Conservation (phyloP, 2,329 filamentous ascomycete species). For the Alternaria ventricosa region DNA sequence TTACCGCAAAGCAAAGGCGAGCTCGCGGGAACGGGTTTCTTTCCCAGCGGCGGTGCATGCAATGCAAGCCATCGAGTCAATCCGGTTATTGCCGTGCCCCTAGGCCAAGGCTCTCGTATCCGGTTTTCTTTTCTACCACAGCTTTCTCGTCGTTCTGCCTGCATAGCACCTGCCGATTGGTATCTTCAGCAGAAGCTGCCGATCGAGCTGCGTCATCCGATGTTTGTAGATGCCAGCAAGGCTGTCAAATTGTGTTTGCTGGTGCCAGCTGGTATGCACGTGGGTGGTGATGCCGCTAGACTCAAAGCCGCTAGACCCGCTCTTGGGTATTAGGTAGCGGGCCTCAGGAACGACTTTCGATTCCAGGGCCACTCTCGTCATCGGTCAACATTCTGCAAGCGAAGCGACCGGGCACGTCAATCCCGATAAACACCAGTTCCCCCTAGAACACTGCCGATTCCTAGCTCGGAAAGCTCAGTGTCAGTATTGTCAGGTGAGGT, state of each 20-base stretch:
- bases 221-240: neutral
- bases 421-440: slow-evolving; percentile 26
- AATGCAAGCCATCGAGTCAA: slow-evolving; percentile 1
- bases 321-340: slow-evolving; percentile 11
- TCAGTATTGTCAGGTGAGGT: neutral
- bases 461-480: neutral
- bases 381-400: slow-evolving; percentile 24
- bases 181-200: neutral
- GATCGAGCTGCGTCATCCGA: neutral
- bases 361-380: slow-evolving; percentile 16
- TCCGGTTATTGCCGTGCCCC: neutral
- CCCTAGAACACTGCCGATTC: neutral
- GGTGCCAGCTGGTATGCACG: neutral
- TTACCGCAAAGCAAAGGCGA: slow-evolving; percentile 8
- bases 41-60: slow-evolving; percentile 18
- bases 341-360: slow-evolving; percentile 24
- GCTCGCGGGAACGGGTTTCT: slow-evolving; percentile 23
- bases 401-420: slow-evolving; percentile 5
- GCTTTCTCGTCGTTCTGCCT: neutral
- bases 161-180: neutral
- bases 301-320: neutral
- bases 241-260: neutral
- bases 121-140: neutral
- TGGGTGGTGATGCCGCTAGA: neutral
- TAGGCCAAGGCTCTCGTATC: slow-evolving; percentile 4